phyloP scores from a whole-genome alignment of 1,139 yeast species.

The Taphrina flavorubra region DNA sequence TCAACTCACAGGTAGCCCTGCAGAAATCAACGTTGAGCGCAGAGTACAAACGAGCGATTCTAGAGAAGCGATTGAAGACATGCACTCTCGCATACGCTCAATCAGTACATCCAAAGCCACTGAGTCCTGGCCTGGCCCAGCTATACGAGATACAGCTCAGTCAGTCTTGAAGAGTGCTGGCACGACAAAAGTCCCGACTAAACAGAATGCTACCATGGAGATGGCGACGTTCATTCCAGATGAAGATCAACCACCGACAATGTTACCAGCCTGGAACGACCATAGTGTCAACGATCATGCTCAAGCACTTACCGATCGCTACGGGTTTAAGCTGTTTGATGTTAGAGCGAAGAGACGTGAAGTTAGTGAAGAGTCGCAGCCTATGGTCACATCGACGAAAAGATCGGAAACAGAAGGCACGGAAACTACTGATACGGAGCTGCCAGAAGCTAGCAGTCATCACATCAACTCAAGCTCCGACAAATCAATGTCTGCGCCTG shows the following conservation, averaged over 20 bases:
- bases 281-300: conserved; percentile 46
- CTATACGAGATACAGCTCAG: conserved; percentile 33
- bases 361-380: background rate
- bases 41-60: background rate
- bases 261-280: conserved; percentile 50
- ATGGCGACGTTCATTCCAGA: conserved; percentile 56
- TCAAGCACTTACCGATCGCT: conserved; percentile 55
- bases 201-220: conserved; percentile 53
- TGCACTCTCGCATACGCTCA: conserved; percentile 16
- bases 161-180: conserved; percentile 24
- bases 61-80: background rate
- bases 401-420: no score
- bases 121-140: conserved; percentile 26
- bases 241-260: conserved; percentile 52
- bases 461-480: background rate
- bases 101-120: background rate
- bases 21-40: background rate
- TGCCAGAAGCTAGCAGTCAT: background rate
- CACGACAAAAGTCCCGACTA: background rate
- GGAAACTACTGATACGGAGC: background rate
- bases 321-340: conserved; percentile 57
- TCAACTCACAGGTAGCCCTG: background rate
- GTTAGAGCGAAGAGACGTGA: conserved; percentile 25
- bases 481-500: background rate
- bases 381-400: background rate